phyloP scores from a whole-genome alignment of 2,329 filamentous ascomycete species.

The Sphaerostilbella broomeana region DNA sequence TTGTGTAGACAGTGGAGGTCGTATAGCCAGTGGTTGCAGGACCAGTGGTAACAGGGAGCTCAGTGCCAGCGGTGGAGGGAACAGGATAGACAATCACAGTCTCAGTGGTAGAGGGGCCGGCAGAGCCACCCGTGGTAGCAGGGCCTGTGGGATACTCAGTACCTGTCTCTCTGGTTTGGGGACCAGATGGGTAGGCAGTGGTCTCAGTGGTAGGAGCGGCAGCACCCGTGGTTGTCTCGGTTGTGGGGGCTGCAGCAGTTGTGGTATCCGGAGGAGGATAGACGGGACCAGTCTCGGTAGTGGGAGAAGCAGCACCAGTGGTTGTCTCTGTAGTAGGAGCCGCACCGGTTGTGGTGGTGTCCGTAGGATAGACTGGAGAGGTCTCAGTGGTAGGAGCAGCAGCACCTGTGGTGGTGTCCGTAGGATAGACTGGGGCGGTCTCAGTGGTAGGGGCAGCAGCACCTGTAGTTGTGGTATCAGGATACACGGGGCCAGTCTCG shows the following conservation, averaged over 20 bases:
- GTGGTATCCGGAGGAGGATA: conserved; percentile 14
- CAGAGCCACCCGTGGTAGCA: conserved; percentile 2
- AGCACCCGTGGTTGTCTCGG: not conserved
- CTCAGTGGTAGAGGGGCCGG: conserved; percentile 25
- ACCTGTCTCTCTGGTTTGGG: no score
- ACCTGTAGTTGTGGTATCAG: conserved; percentile 8
- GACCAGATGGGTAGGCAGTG: conserved; percentile 8
- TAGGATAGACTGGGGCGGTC: conserved; percentile 10
- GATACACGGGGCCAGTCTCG: not conserved
- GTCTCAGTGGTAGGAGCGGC: conserved; percentile 1
- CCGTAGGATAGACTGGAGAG: conserved; percentile 32
- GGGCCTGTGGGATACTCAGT: conserved; percentile 3
- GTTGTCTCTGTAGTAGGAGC: conserved; percentile 26
- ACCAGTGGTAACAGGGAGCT: conserved; percentile 14
- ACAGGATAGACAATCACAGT: not conserved
- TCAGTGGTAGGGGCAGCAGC: not conserved
- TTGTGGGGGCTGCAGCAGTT: not conserved
- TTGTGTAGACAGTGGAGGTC: conserved; percentile 51
- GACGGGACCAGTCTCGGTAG: conserved; percentile 6
- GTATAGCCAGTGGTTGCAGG: conserved; percentile 32
- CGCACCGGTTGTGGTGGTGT: conserved; percentile 24
- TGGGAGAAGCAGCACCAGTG: conserved; percentile 9
- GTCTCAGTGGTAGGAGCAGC: conserved; percentile 25
- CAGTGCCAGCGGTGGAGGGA: conserved; percentile 1
- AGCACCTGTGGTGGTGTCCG: conserved; percentile 20